Evolutionary conservation across 176 grass and related monocot genomes (phyloP).

Genomic region (Pontederia paniculata): DNA sequence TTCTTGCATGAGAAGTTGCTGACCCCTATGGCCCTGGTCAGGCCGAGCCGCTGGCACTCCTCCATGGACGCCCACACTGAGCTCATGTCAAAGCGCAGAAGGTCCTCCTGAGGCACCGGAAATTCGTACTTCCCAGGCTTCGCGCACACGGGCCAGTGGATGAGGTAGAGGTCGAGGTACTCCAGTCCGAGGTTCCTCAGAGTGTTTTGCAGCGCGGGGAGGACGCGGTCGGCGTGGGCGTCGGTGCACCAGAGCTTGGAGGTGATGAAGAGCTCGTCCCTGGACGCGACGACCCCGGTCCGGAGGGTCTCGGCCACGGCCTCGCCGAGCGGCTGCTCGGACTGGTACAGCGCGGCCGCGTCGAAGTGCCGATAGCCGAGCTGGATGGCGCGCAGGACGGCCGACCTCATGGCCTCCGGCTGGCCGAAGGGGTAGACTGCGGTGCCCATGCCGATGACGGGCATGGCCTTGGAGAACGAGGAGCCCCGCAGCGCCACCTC

Average conservation of each 20-base stretch:
- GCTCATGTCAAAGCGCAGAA: constrained; percentile 31
- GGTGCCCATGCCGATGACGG: constrained; percentile 46
- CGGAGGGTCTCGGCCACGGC: constrained; percentile 42
- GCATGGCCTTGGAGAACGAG: constrained; percentile 17
- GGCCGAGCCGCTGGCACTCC: constrained; percentile 39
- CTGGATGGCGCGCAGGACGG: constrained; percentile 38
- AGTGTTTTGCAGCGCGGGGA: constrained; percentile 37
- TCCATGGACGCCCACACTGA: constrained; percentile 54
- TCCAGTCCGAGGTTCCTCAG: constrained; percentile 47
- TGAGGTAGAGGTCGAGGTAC: constrained; percentile 45
- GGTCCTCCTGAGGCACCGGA: constrained; percentile 36
- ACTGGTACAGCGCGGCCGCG: constrained; percentile 45
- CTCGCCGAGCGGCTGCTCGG: constrained; percentile 41
- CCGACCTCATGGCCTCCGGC: constrained; percentile 25
- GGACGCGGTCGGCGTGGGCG: constrained; percentile 31
- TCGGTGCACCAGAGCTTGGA: constrained; percentile 67
- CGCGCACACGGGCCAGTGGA: constrained; percentile 40
- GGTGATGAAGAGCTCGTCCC: constrained; percentile 56
- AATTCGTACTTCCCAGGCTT: constrained; percentile 28
- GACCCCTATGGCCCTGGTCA: constrained; percentile 51
- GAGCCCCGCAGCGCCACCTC: constrained; percentile 10
- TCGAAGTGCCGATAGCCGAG: constrained; percentile 58
- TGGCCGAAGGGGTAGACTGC: constrained; percentile 28
- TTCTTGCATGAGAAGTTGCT: constrained; percentile 66
- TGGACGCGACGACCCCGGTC: constrained; percentile 25